A percentile compares a stretch with the other conserved stretches of the same genome.
Conservation (phyloP, 2,329 filamentous ascomycete genomes). For the Talaromyces pinophilus region DNA sequence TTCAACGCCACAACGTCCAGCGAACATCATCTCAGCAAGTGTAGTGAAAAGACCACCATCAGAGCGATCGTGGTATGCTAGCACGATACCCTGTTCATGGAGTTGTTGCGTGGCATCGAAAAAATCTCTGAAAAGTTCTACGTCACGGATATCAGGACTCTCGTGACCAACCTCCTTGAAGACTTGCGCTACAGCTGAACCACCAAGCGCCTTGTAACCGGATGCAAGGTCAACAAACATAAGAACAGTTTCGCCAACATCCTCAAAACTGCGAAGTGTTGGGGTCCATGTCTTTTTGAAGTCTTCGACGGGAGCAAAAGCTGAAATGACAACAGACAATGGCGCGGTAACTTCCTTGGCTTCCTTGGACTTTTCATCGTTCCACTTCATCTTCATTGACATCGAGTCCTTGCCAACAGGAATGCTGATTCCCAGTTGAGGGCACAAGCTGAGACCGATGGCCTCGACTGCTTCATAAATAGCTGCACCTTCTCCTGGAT, state of each 20-base stretch:
- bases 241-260: constrained; percentile 84
- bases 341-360: constrained; percentile 87
- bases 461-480: constrained; percentile 93
- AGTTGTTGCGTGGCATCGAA: constrained; percentile 79
- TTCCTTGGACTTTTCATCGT: constrained; percentile 65
- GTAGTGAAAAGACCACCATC: constrained; percentile 92
- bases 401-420: constrained; percentile 98
- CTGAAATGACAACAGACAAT: constrained; percentile 85
- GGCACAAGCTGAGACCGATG: constrained; percentile 89
- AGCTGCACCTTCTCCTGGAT: constrained; percentile 87
- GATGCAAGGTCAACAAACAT: constrained; percentile 88
- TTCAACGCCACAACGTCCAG: constrained; percentile 84
- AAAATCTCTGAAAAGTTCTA: constrained; percentile 80
- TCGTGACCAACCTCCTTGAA: constrained; percentile 84
- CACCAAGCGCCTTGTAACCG: constrained; percentile 79
- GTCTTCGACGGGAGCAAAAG: constrained; percentile 81
- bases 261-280: constrained; percentile 75
- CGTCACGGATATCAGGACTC: constrained; percentile 80
- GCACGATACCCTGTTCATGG: constrained; percentile 69
- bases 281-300: constrained; percentile 92
- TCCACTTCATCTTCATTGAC: constrained; percentile 98
- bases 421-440: constrained; percentile 84
- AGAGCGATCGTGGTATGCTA: constrained; percentile 92
- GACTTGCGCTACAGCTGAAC: constrained; percentile 86
- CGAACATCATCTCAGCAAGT: constrained; percentile 96